Base-by-base conservation (phyloP, 2,329 filamentous ascomycete genomes). In the Orbilia blumenaviensis region DNA sequence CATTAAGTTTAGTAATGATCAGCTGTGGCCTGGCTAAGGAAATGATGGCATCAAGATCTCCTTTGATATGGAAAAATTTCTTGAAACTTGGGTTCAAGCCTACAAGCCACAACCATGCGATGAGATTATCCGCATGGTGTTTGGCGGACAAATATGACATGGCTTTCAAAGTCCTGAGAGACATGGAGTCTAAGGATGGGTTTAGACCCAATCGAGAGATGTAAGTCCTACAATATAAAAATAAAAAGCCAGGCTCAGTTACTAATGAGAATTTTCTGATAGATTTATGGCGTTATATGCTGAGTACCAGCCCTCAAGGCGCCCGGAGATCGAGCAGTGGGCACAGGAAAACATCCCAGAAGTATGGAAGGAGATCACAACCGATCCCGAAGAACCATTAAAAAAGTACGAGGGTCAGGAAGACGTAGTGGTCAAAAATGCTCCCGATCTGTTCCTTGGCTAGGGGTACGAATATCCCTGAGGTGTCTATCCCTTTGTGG, bases 1-100 rank as follows among this genome's bases (percentile, higher is more conserved):
- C 90, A 77, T 87, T 99, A 38, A 89, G 90, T 50, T 90, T 95
- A 34, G 90, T 93, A 1, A 92, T 99, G 79, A 89, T 90, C 79
- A 88, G 90, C 0, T 94, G 93, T 81, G 90, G 96, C 81, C 85
- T 84, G 76, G 85, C 85, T 74, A 86, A 87, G 0, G 85, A 85
- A 85, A 90, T 78, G 85, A 90, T 82, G 85, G 84, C 84, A 77
- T 77, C 80, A 18, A 86, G 86, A 77, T 88, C 91, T 42, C 88
- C 88, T 18, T 85, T 88, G 54, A 88, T 94, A 5, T 96, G 92
- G 92, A 84, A 84, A 21, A 89, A 88, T 83, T 86, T 95, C 71
- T 86, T 87, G 79, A 86, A 86, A 67, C 90, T 96, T 86, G 92
- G 95, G 29, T 87, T 98, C 62, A 90, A 92, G 42, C 86, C 97